Evolutionary conservation across 306 rosid genomes (phyloP), one percentile per base, ranked within the genome.

Genomic region (Macrotyloma uniflorum): DNA sequence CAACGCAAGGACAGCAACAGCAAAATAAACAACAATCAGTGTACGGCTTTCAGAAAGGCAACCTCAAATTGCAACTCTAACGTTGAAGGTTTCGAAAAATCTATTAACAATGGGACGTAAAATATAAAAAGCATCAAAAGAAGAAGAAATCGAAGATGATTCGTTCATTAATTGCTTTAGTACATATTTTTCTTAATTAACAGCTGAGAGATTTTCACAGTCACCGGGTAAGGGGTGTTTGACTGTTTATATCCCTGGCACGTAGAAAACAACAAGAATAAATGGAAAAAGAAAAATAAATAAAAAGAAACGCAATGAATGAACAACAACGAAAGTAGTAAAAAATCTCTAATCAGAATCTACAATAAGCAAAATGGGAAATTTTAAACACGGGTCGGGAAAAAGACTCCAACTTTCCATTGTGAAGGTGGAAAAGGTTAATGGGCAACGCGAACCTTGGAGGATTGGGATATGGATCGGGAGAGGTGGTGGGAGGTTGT

Each of bases 381-480:
- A 61, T 9, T 1, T 9, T 5, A 24, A 5, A 42, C 49, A 54
- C 43, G 2, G n/a, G 20, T 23, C 13, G 19, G 28, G 32, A 18
- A 15, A 57, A 46, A 32, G 26, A 49, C 5, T 1, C 5, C 8
- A 53, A 24, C 13, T 67, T 74, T 78, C 5, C 43, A 16, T 33
- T 30, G n/a, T 9, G 61, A 69, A 26, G 0, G 45, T 53, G 63
- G 43, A 57, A 83, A 83, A 16, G 66, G 81, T 24, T 51, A 13
- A 72, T 24, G 22, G 22, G 16, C 46, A 82, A 82, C 66, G 79
- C 90, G n/a, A 81, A 94, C 98, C 97, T 92, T 90, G 5, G 91
- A 81, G 81, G 93, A 90, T 55, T 85, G 89, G 79, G 90, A 43
- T 51, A 87, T 89, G 59, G 75, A 84, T 78, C 77, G 82, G 77